A percentile compares a stretch with the other conserved stretches of the same genome.
These are phyloP conservation scores for Pestalotiopsis sp. DNA, from an alignment of 2,329 filamentous ascomycete species.

Conservation along the genomic window DNA sequence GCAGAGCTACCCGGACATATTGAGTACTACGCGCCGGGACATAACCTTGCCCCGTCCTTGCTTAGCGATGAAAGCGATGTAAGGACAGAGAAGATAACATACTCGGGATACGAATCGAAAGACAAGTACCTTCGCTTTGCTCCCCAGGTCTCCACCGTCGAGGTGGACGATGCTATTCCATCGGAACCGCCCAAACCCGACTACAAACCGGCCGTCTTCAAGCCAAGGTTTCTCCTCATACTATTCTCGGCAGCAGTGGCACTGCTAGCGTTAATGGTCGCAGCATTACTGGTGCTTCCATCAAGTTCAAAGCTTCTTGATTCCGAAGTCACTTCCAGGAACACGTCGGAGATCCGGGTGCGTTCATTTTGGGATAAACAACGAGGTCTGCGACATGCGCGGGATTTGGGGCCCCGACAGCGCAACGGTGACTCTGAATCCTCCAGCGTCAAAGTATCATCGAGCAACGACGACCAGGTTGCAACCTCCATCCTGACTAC, in stretches of 20 bases:
- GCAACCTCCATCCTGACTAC: neutral
- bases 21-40: slow-evolving; percentile 11
- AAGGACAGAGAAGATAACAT: slow-evolving; percentile 10
- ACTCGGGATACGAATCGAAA: neutral
- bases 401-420: neutral
- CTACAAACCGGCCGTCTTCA: slow-evolving; percentile 1
- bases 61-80: slow-evolving; percentile 12
- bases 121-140: slow-evolving; percentile 5
- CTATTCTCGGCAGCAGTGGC: neutral
- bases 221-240: neutral
- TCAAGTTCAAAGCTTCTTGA: neutral
- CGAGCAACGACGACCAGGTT: neutral
- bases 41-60: slow-evolving; percentile 12
- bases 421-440: neutral
- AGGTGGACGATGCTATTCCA: neutral
- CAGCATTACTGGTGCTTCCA: slow-evolving; percentile 1
- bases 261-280: neutral
- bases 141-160: slow-evolving; percentile 1
- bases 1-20: slow-evolving; percentile 9
- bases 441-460: neutral
- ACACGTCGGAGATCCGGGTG: neutral
- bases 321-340: neutral
- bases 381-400: neutral
- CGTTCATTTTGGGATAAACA: neutral
- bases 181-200: neutral